Evolutionary conservation across 257 asterid genomes (phyloP).

Genomic region (Primulina tabacum): DNA sequence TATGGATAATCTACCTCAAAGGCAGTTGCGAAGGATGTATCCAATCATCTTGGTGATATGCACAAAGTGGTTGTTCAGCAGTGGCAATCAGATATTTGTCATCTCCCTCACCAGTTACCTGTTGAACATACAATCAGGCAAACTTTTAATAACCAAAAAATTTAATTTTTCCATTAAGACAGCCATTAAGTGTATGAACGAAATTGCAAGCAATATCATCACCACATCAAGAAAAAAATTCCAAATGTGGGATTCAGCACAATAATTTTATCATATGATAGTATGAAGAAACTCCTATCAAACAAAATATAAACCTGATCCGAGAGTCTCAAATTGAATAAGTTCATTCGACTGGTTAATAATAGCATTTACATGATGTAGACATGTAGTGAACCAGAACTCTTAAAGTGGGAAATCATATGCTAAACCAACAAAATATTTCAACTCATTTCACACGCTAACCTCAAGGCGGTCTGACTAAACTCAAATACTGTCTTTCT

Average conservation of each 20-base stretch:
- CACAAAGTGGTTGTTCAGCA: conserved; percentile 93
- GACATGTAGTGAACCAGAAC: neutral
- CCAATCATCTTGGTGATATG: conserved; percentile 91
- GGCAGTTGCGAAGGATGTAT: conserved; percentile 85
- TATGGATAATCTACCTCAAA: conserved; percentile 42
- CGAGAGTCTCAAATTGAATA: conserved; percentile 1
- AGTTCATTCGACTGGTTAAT: too few species aligned
- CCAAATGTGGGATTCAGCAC: neutral
- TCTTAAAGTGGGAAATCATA: neutral
- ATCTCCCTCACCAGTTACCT: conserved; percentile 98
- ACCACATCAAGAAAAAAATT: neutral
- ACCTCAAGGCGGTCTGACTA: neutral
- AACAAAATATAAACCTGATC: neutral
- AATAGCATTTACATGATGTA: too few species aligned
- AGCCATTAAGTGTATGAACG: neutral
- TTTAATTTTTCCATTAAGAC: neutral
- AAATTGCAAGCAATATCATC: neutral
- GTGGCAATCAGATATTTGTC: conserved; percentile 96
- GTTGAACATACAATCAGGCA: conserved; percentile 26
- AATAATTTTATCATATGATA: neutral
- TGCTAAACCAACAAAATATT: neutral
- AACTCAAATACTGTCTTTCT: neutral
- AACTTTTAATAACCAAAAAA: neutral
- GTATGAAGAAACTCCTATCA: neutral
- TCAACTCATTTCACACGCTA: neutral